Conservation (phyloP, 164 flowering plant genomes). For the Cinnamomum chago region DNA sequence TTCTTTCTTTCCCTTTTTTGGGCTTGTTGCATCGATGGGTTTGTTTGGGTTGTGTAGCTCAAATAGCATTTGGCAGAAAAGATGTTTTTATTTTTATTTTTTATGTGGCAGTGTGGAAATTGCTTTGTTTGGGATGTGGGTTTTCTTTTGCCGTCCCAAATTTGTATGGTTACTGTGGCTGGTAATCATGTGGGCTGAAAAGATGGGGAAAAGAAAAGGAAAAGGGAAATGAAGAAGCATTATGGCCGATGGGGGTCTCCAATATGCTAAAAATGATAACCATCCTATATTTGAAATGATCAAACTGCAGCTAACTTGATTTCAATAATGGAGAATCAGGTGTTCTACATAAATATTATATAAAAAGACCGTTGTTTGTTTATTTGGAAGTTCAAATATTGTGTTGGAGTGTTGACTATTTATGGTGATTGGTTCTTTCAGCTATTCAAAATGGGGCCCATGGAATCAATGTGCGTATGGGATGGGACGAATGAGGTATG, state of each 20-base stretch:
- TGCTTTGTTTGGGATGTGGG: no score
- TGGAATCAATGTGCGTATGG: slow-evolving; percentile 50
- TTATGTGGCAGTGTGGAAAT: no score
- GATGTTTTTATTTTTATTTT: no score
- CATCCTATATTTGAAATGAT: not conserved
- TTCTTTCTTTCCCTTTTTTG: no score
- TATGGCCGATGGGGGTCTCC: not conserved
- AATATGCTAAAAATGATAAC: not conserved
- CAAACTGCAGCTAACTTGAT: not conserved
- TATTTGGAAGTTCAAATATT: not conserved
- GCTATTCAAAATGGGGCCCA: slow-evolving; percentile 59
- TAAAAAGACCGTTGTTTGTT: not conserved
- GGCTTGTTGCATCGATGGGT: no score
- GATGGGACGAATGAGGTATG: slow-evolving; percentile 39
- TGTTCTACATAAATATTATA: not conserved
- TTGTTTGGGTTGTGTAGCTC: no score
- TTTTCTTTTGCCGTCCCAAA: no score
- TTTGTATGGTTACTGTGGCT: no score
- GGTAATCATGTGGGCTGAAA: no score
- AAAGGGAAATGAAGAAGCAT: not conserved
- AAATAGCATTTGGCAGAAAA: no score
- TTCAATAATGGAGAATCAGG: not conserved
- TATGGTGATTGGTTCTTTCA: slow-evolving; percentile 24
- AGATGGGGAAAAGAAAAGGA: no score
- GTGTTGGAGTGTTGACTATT: not conserved